These are phyloP conservation scores for Blastobotrys raffinosifermentans DNA, from an alignment of 1,139 yeast genomes.

Conservation along the genomic window DNA sequence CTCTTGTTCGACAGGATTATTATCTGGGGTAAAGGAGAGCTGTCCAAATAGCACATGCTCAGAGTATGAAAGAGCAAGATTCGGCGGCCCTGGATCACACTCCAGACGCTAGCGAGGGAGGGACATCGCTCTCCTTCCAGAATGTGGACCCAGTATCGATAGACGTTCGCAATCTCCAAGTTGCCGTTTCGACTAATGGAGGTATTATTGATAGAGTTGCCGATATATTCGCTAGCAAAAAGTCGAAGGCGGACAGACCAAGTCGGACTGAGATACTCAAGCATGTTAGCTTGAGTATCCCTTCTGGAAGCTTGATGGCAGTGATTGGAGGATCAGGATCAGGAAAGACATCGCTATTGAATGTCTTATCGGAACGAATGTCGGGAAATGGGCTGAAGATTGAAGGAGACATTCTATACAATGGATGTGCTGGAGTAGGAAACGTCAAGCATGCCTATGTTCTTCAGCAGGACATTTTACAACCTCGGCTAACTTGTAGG, in stretches of 20 bases:
- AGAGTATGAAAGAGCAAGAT: no score
- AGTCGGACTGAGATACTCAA: conserved; percentile 32
- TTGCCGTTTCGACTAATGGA: conserved; percentile 11
- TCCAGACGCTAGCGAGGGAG: no score
- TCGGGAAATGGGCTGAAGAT: conserved; percentile 28
- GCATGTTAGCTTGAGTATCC: conserved; percentile 50
- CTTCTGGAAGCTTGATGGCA: conserved; percentile 52
- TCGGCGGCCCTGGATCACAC: no score
- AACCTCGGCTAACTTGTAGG: conserved; percentile 63
- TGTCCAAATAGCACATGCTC: no score
- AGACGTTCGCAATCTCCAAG: conserved; percentile 19
- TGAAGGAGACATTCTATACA: conserved; percentile 34
- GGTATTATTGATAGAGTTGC: conserved; percentile 1
- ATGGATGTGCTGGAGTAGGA: conserved; percentile 33
- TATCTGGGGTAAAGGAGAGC: no score
- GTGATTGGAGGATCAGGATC: conserved; percentile 84
- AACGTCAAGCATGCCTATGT: conserved; percentile 58
- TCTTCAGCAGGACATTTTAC: conserved; percentile 68
- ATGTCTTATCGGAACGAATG: conserved; percentile 61
- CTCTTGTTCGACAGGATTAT: no score
- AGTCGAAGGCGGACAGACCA: not conserved
- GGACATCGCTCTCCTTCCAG: conserved; percentile 15
- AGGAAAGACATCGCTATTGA: conserved; percentile 77
- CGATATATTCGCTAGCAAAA: not conserved
- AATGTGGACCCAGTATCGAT: conserved; percentile 22